Percentiles rank a stretch among this genome's conserved stretches.
phyloP scores from a whole-genome alignment of 2,329 filamentous ascomycete genomes.

The Chrysoporthe deuterocubensis region DNA sequence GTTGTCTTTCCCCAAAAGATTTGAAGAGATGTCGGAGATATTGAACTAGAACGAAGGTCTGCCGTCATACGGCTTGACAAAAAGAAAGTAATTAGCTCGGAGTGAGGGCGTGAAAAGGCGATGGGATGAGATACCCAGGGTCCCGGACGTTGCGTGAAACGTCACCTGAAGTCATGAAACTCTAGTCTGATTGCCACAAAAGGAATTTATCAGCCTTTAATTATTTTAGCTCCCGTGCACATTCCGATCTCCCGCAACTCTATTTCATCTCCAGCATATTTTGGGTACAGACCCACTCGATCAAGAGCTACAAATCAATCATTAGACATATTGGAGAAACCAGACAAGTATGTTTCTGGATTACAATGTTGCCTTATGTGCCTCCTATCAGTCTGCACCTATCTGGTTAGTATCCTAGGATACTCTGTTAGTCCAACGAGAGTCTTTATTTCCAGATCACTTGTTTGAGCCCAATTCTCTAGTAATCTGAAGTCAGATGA shows the following conservation, averaged over 20 bases:
- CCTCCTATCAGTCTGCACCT: no score
- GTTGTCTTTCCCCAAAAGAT: not conserved
- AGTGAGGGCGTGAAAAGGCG: not conserved
- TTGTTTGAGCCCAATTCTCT: no score
- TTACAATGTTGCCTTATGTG: no score
- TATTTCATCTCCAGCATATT: not conserved
- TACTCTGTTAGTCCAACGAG: no score
- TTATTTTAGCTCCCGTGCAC: not conserved
- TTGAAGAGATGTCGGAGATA: not conserved
- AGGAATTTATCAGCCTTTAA: not conserved
- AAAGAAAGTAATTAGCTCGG: not conserved
- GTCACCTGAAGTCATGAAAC: slow-evolving; percentile 2
- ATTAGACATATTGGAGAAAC: no score
- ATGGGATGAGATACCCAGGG: not conserved
- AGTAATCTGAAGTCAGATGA: no score
- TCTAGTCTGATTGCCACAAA: not conserved
- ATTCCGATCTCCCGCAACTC: not conserved
- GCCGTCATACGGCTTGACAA: not conserved
- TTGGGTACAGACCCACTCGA: not conserved
- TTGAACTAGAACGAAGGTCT: not conserved
- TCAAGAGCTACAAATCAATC: not conserved
- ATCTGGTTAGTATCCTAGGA: no score
- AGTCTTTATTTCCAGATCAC: no score
- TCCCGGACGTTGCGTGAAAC: not conserved
- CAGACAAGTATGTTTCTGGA: no score